Evolutionary conservation across 176 grass and related monocot genomes (phyloP).

Genomic region (Eragrostis curvula): DNA sequence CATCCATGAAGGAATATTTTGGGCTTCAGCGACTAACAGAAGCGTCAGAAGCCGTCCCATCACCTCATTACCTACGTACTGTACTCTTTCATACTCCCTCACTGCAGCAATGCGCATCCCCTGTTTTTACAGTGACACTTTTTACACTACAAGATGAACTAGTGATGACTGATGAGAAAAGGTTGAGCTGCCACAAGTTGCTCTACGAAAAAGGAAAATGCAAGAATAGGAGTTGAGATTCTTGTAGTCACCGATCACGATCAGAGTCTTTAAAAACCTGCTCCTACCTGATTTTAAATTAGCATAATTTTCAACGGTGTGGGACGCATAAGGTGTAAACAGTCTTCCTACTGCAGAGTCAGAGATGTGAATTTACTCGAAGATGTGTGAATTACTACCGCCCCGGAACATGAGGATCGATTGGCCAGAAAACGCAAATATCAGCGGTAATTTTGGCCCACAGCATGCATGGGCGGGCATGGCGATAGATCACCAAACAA

Average conservation of each 20-base stretch:
- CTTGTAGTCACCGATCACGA: not conserved
- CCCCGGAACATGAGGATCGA: not conserved
- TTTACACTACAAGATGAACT: not conserved
- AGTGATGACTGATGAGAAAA: not conserved
- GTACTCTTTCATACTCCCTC: too few relatives aligned
- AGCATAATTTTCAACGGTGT: not conserved
- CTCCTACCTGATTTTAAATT: not conserved
- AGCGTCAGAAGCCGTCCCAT: not conserved
- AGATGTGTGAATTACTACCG: not conserved
- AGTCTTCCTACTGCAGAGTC: not conserved
- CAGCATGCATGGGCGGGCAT: not conserved
- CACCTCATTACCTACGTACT: not conserved
- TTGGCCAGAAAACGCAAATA: not conserved
- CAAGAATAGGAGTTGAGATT: not conserved
- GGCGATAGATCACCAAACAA: slow-evolving; percentile 46
- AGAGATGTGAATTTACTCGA: not conserved
- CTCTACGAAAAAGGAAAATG: too few relatives aligned
- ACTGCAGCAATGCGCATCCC: not conserved
- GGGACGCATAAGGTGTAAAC: not conserved
- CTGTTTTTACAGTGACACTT: not conserved
- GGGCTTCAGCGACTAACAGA: not conserved
- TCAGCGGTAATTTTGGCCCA: not conserved
- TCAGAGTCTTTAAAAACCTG: not conserved
- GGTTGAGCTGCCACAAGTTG: too few relatives aligned
- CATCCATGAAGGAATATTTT: slow-evolving; percentile 31